Evolutionary conservation across 495 filamentous ascomycete genomes (phyloP), one percentile per base, ranked within the genome.

Genomic region (Xylaria palmicola): DNA sequence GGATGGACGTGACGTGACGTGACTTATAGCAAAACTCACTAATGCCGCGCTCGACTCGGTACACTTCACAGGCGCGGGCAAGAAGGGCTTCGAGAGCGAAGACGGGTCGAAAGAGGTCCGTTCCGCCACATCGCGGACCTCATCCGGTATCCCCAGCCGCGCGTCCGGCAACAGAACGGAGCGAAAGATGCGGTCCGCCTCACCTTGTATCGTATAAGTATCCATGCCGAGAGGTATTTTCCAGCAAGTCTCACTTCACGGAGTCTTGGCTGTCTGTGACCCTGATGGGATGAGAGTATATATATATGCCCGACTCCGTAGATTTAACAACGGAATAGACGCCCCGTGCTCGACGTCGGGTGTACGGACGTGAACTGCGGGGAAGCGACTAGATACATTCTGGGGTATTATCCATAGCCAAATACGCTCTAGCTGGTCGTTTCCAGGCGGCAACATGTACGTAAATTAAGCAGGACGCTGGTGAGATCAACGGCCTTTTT

Each of bases 21-120:
- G 8, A 5, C 3, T 41, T 19, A 3, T 7, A 44, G n/a, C 3
- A 20, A 3, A 22, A 58, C 55, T 48, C 9, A 58, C 55, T 13
- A 71, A 56, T 26, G 68, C 68, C 3, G 68, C 34, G 47, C 68
- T 71, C 20, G 62, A 62, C 59, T 71, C 68, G 13, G 49, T 71
- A 17, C 68, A 71, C 34, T 71, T 71, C 13, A 71, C 34, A 5
- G 68, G 68, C 4, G 68, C 64, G 2, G 68, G 68, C 20, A 71
- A 56, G 40, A 69, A 69, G 1, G 68, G 68, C 24, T 24, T 7
- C 3, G 41, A 20, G 22, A 69, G 48, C 2, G 68, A 62, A 1
- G 62, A 56, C 9, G 40, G 0, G 43, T 69, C 62, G 51, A 71
- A 71, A 2, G 62, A 56, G 2, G 68, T 71, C 36, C 62, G 62